A percentile compares a stretch with the other conserved stretches of the same genome.
These are phyloP conservation scores for Vicia villosa DNA, from an alignment of 306 rosid species.

Conservation along the genomic window DNA sequence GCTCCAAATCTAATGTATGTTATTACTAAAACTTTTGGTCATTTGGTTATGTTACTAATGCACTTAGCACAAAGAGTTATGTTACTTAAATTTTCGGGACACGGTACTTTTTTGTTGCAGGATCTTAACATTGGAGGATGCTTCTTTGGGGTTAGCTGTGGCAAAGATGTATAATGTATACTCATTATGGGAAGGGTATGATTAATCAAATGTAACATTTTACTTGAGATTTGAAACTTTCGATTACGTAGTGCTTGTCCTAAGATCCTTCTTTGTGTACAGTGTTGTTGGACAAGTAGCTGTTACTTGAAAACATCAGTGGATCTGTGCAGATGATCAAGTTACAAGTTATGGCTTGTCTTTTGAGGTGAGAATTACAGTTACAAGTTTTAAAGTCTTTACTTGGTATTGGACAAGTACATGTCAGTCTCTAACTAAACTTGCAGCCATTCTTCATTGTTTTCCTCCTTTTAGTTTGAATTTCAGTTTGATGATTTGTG, in stretches of 20 bases:
- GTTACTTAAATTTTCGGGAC: conserved; percentile 17
- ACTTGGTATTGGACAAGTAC: neutral
- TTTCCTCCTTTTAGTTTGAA: conserved; percentile 32
- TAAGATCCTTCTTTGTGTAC: conserved; percentile 38
- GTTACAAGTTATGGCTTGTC: conserved; percentile 54
- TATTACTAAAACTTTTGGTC: neutral
- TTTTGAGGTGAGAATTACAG: conserved; percentile 58
- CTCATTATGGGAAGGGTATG: conserved; percentile 97
- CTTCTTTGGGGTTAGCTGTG: conserved; percentile 82
- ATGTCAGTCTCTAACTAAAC: conserved; percentile 20
- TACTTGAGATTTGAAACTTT: conserved; percentile 19
- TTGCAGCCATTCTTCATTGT: conserved; percentile 29
- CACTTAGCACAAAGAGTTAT: neutral
- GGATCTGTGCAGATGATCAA: conserved; percentile 83
- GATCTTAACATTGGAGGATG: conserved; percentile 96
- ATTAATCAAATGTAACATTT: conserved; percentile 27
- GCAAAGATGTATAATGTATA: conserved; percentile 89
- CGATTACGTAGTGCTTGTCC: conserved; percentile 14
- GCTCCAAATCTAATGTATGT: conserved; percentile 82
- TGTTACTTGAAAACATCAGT: conserved; percentile 77
- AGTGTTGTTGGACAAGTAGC: conserved; percentile 97
- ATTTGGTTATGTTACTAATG: conserved; percentile 18
- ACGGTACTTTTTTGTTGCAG: conserved; percentile 52
- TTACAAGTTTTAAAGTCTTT: neutral
- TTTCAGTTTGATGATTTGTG: conserved; percentile 78